Conservation (phyloP, 2,329 filamentous ascomycete species). For the Arthrobotrys conoides region DNA sequence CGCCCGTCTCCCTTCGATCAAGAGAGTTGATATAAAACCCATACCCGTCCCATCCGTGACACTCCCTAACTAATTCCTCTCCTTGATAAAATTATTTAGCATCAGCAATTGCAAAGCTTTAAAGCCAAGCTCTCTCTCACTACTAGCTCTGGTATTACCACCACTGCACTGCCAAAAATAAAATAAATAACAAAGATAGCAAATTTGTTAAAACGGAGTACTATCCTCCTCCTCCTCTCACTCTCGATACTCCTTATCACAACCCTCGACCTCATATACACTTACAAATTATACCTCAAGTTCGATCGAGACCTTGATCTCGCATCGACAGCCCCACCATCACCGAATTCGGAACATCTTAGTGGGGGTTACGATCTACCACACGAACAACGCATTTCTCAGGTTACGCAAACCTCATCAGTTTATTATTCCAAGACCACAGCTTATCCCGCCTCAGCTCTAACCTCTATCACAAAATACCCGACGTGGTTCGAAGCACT, state of each 20-base stretch:
- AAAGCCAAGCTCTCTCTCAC: too few species aligned
- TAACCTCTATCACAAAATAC: not conserved
- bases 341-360: not conserved
- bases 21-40: not conserved
- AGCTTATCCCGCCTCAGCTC: too few species aligned
- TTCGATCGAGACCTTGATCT: conserved; percentile 11
- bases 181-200: not conserved
- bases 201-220: conserved; percentile 5
- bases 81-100: not conserved
- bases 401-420: not conserved
- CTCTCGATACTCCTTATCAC: conserved; percentile 20
- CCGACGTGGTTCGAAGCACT: conserved; percentile 37
- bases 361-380: conserved; percentile 31
- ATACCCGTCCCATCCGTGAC: not conserved
- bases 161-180: not conserved
- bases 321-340: not conserved
- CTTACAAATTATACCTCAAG: conserved; percentile 6
- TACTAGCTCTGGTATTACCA: too few species aligned
- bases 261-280: conserved; percentile 18
- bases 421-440: too few species aligned
- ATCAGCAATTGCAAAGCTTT: not conserved
- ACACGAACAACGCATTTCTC: conserved; percentile 47
- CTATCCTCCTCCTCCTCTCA: conserved; percentile 20
- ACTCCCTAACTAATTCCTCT: not conserved
- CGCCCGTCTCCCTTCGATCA: not conserved